These are phyloP conservation scores for Citrus mangshanensis DNA, from an alignment of 345 rosid species.

Conservation along the genomic window DNA sequence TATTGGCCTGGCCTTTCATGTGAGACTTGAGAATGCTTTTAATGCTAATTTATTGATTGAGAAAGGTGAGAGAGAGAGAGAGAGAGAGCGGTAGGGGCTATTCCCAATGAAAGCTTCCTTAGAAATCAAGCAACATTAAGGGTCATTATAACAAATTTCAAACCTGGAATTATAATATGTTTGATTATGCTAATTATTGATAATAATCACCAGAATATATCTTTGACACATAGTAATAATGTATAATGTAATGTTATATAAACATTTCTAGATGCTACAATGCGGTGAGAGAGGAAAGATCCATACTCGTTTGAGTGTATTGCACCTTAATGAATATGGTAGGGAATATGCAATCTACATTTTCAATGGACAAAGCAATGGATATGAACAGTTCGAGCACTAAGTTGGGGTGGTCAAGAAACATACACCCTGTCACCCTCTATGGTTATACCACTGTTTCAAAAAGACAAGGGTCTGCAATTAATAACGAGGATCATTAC, in stretches of 20 bases:
- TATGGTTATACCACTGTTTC: no score
- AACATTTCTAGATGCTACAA: conserved; percentile 3
- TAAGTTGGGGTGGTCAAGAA: no score
- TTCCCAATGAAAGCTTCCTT: conserved; percentile 48
- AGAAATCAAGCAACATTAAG: conserved; percentile 42
- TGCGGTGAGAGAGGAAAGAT: conserved; percentile 17
- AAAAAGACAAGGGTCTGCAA: no score
- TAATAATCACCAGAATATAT: conserved; percentile 18
- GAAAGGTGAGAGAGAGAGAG: not conserved
- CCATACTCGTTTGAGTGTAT: conserved; percentile 28
- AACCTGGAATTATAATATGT: conserved; percentile 33
- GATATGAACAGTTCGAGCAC: conserved; percentile 3
- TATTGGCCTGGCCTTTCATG: conserved; percentile 20
- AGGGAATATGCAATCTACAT: conserved; percentile 42
- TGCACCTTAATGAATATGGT: conserved; percentile 16
- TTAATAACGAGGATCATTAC: not conserved
- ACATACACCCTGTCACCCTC: no score
- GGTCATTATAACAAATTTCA: conserved; percentile 28
- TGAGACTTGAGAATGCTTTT: conserved; percentile 29
- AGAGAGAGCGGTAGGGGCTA: conserved; percentile 26
- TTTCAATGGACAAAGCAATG: conserved; percentile 45
- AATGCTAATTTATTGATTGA: conserved; percentile 27
- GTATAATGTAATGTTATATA: not conserved
- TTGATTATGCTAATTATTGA: conserved; percentile 34
- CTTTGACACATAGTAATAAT: conserved; percentile 11